A percentile compares a stretch with the other conserved stretches of the same genome.
phyloP scores from a whole-genome alignment of 2,329 filamentous ascomycete genomes.

The Epichloe sibirici region DNA sequence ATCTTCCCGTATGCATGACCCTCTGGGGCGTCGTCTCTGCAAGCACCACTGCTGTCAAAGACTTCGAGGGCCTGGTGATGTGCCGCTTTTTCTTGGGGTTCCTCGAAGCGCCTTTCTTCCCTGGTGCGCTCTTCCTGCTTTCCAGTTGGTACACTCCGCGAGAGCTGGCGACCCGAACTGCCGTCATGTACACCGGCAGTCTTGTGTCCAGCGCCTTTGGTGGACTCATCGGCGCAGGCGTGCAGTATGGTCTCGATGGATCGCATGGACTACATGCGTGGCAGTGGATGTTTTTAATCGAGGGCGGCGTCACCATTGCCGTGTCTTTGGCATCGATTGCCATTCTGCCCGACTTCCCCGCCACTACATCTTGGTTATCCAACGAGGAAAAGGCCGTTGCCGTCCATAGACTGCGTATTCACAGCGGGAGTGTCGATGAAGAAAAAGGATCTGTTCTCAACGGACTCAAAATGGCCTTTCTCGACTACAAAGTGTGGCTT shows the following conservation, averaged over 20 bases:
- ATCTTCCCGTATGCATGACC: slow-evolving; percentile 26
- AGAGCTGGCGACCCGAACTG: slow-evolving; percentile 29
- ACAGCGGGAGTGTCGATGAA: slow-evolving; percentile 8
- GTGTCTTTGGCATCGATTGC: slow-evolving; percentile 14
- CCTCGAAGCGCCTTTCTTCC: slow-evolving; percentile 27
- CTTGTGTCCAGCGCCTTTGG: slow-evolving; percentile 26
- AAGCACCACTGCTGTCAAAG: slow-evolving; percentile 27
- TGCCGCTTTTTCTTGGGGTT: slow-evolving; percentile 29
- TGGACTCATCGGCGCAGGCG: slow-evolving; percentile 30
- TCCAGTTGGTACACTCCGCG: slow-evolving; percentile 43
- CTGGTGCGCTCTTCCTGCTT: slow-evolving; percentile 27
- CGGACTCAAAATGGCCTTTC: slow-evolving; percentile 16
- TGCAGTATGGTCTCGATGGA: slow-evolving; percentile 22
- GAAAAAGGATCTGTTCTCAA: slow-evolving; percentile 10
- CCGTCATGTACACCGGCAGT: slow-evolving; percentile 32
- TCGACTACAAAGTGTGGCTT: slow-evolving; percentile 14
- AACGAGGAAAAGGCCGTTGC: slow-evolving; percentile 13
- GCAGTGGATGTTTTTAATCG: slow-evolving; percentile 23
- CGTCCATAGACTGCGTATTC: slow-evolving; percentile 3
- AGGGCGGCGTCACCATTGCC: slow-evolving; percentile 17
- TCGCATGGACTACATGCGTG: slow-evolving; percentile 16
- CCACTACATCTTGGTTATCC: slow-evolving; percentile 26
- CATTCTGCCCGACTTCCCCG: slow-evolving; percentile 21
- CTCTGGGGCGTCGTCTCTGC: slow-evolving; percentile 27
- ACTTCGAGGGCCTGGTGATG: slow-evolving; percentile 29